Evolutionary conservation across 1,284 basidiomycete genomes (phyloP), one percentile per base, ranked within the genome.

Genomic region (Thecaphora thlaspeos): DNA sequence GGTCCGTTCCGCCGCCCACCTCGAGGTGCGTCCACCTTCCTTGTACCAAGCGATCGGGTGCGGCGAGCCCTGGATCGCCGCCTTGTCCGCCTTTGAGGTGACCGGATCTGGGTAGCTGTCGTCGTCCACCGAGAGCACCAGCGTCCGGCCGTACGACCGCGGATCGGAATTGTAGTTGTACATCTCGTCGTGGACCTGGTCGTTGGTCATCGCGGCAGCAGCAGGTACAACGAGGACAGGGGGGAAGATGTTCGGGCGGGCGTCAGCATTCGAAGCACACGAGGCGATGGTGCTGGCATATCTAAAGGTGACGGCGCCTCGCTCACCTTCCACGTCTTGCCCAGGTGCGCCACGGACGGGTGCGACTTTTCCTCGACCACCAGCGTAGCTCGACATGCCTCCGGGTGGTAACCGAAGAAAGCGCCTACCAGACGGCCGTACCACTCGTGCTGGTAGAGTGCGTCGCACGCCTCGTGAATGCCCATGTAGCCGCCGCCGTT

Each of bases 31-130:
- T 40, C 68, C 70, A 37, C 68, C 70, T 41, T 73, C 69, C 46
- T 59, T 62, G 55, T 60, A 73, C 70, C 70, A 73, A 5, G 69
- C 69, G 18, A 73, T 63, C n/a, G 70, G 68, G 43, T 73, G 70
- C 4, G 56, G 55, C 4, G 43, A 45, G 22, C 70, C 70, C 41
- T 71, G 61, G 24, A 56, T 45, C 8, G 34, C 37, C 14, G 55
- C 55, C 4, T 63, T 55, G 28, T 71, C 49, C 14, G 22, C 39
- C 17, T 34, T 40, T 3, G 63, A 45, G 43, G 61, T 49, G 19
- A 67, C 68, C 4, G 56, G 55, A 26, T 70, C 66, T 1, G 46
- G 9, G 48, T 69, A 71, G 26, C 62, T 57, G 12, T 32, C 41
- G 12, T 68, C 48, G 40, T 71, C 57, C 28, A 58, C 69, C 11